Conservation (phyloP, 2,329 filamentous ascomycete species). For the Macroventuria anomochaeta region DNA sequence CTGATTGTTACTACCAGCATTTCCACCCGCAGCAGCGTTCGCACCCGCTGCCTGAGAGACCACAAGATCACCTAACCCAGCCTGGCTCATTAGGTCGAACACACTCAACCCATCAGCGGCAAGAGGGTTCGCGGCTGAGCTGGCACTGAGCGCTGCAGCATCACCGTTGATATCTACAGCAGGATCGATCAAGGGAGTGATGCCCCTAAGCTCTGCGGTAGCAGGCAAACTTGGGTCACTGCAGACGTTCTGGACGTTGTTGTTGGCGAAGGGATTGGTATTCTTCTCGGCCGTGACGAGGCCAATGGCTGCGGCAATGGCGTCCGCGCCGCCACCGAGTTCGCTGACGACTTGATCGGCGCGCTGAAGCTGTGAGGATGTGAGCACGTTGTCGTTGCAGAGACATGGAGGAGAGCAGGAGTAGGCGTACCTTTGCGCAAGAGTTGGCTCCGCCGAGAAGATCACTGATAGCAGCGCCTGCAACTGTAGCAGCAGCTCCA, state of each 20-base stretch:
- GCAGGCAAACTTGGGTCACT: slow-evolving; percentile 67
- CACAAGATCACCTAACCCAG: slow-evolving; percentile 70
- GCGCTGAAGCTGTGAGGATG: slow-evolving; percentile 59
- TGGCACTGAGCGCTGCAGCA: slow-evolving; percentile 66
- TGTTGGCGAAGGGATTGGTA: slow-evolving; percentile 71
- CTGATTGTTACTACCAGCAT: slow-evolving; percentile 20
- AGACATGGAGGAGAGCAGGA: too few relatives aligned
- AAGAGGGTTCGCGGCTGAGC: slow-evolving; percentile 62
- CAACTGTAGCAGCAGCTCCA: slow-evolving; percentile 68
- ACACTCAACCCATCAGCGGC: slow-evolving; percentile 67
- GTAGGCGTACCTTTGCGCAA: slow-evolving; percentile 64
- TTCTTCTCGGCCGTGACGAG: slow-evolving; percentile 74
- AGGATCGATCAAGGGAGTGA: slow-evolving; percentile 72
- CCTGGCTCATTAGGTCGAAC: slow-evolving; percentile 66
- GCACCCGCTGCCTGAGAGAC: slow-evolving; percentile 44
- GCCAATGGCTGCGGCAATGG: slow-evolving; percentile 66
- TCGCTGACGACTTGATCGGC: slow-evolving; percentile 69
- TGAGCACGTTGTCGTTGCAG: slow-evolving; percentile 20
- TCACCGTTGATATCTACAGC: slow-evolving; percentile 62
- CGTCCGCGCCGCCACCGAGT: slow-evolving; percentile 65
- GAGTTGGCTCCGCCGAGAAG: slow-evolving; percentile 70
- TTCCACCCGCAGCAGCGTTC: slow-evolving; percentile 2
- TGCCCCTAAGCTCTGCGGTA: slow-evolving; percentile 67
- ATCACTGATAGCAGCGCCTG: slow-evolving; percentile 66
- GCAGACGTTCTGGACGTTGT: slow-evolving; percentile 67